Evolutionary conservation across 208 protist species (phyloP), one percentile per base, ranked within the genome.

Genomic region (Crithidia bombi): DNA sequence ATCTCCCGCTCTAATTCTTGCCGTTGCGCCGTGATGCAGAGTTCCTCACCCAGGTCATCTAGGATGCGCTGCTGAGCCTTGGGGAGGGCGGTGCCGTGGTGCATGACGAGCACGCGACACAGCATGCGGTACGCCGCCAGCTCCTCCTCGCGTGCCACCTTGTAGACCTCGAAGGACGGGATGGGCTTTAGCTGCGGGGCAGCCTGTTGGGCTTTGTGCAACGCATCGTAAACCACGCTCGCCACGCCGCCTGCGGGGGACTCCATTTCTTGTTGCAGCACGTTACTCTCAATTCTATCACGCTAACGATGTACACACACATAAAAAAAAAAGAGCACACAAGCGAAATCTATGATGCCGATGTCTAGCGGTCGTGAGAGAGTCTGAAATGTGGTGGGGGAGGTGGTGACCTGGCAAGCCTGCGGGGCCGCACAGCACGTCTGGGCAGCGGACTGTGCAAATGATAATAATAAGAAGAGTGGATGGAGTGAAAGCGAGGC

Each of bases 31-130:
- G 75, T 54, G 33, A 95, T 85, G 52, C 52, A 58, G 7, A 58
- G 58, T 12, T 58, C 28, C 47, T 96, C 88, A 28, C 68, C 68
- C 35, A 96, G 51, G 72, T 96, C 89, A 23, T 96, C 91, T 12
- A 96, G 62, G 6, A 94, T 78, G 44, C 89, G 88, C 21, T 46
- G 49, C 21, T 80, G 75, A n/a, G 74, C 56, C 61, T 91, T 90
- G 19, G 83, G 77, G 0, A 86, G 62, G 14, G 50, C 1, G 3
- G 56, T 73, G 35, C 82, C 80, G 41, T 86, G 74, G 71, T 92
- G 86, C 91, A 96, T 94, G 21, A 67, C 69, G 11, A 96, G 70
- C n/a, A 87, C 89, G 49, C 91, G 86, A 59, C 83, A 91, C 5
- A 93, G 57, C 47, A 72, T 70, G n/a, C 91, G 91, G 67, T 86